Evolutionary conservation across 1,284 basidiomycete species (phyloP).

Genomic region (Peniophora sp.): DNA sequence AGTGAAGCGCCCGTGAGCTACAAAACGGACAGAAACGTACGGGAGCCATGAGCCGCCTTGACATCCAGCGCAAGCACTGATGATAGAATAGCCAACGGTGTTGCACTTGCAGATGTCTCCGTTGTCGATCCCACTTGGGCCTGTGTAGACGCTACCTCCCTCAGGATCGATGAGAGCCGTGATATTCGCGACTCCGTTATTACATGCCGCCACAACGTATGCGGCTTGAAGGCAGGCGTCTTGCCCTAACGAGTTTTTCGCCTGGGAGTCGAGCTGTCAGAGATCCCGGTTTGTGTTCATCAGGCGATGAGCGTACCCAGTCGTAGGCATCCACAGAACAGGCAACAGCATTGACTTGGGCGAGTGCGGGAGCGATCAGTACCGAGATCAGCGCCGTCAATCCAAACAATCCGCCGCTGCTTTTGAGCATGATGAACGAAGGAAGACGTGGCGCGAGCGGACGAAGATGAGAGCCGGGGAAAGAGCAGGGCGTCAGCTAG

Average conservation of each 20-base stretch:
- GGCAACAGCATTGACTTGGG: too few relatives aligned
- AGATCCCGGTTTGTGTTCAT: too few relatives aligned
- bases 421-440: too few relatives aligned
- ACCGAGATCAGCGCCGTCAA: too few relatives aligned
- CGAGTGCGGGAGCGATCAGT: too few relatives aligned
- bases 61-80: constrained; percentile 30
- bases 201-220: constrained; percentile 5
- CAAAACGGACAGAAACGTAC: neutral
- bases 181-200: neutral
- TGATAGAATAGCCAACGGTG: constrained; percentile 11
- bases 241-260: constrained; percentile 9
- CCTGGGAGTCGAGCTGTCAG: neutral
- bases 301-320: constrained; percentile 8
- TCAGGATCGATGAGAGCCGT: constrained; percentile 1
- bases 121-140: constrained; percentile 17
- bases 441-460: too few relatives aligned
- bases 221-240: constrained; percentile 6
- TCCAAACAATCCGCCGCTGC: too few relatives aligned
- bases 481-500: too few relatives aligned
- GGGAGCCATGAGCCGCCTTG: constrained; percentile 21
- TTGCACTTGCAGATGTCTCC: constrained; percentile 11
- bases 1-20: constrained; percentile 16
- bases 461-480: too few relatives aligned
- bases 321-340: neutral
- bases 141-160: constrained; percentile 18